These are phyloP conservation scores for Sporothrix curviconia DNA, from an alignment of 2,329 filamentous ascomycete species.

Conservation along the genomic window DNA sequence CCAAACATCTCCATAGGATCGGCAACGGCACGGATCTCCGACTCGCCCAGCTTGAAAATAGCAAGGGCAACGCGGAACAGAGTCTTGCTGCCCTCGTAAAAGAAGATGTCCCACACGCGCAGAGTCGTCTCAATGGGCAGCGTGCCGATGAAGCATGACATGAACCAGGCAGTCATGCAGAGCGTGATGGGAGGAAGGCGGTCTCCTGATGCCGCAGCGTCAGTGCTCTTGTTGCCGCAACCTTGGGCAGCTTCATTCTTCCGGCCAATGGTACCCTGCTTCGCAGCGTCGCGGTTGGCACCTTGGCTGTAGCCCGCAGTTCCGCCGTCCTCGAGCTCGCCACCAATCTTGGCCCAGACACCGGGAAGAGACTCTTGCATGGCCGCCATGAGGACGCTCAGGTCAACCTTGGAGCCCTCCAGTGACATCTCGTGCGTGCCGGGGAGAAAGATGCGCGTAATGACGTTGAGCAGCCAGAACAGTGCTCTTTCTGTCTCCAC, in stretches of 20 bases:
- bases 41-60: slow-evolving; percentile 83
- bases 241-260: slow-evolving; percentile 35
- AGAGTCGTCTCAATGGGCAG: slow-evolving; percentile 86
- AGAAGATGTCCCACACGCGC: slow-evolving; percentile 91
- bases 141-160: slow-evolving; percentile 92
- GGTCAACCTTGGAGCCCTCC: slow-evolving; percentile 86
- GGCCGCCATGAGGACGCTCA: slow-evolving; percentile 85
- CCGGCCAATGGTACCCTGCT: slow-evolving; percentile 26
- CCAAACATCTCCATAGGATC: slow-evolving; percentile 97
- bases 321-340: slow-evolving; percentile 33
- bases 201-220: slow-evolving; percentile 22
- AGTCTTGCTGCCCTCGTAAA: slow-evolving; percentile 91
- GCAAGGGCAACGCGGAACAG: slow-evolving; percentile 86
- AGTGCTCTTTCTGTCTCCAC: slow-evolving; percentile 81
- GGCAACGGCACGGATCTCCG: slow-evolving; percentile 67
- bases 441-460: slow-evolving; percentile 80
- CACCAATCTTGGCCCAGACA: slow-evolving; percentile 83
- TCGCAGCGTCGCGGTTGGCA: slow-evolving; percentile 21
- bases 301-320: no score
- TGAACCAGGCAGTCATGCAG: slow-evolving; percentile 94
- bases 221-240: slow-evolving; percentile 35
- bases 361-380: slow-evolving; percentile 75
- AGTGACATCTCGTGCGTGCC: slow-evolving; percentile 87
- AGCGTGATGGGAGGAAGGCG: slow-evolving; percentile 83
- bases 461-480: slow-evolving; percentile 86